Evolutionary conservation across 495 filamentous ascomycete species (phyloP), one percentile per base, ranked within the genome.

Genomic region (Chaetomium cochliodes): DNA sequence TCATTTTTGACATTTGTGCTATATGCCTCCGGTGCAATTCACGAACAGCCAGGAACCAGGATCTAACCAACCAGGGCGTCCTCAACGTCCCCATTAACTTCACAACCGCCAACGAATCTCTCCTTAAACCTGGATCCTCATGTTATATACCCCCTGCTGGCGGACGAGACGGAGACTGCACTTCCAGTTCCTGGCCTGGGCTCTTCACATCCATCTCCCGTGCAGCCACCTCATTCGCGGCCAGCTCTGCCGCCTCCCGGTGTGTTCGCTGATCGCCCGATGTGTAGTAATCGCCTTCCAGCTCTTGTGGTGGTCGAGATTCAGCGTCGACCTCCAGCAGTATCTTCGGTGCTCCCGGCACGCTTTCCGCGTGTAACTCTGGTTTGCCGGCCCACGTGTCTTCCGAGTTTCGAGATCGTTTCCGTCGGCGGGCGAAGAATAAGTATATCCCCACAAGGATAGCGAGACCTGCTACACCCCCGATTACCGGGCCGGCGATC

Each of bases 401-500:
- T 7, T 25, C 49, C 49, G 8, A 0, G 3, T 26, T 13, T 0
- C 26, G 25, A 16, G 41, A 4, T 18, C 41, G 41, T 44, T 44
- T 44, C 41, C 41, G 41, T 23, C 49, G 22, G 1, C 49, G 11
- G 22, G 11, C 11, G 8, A 52, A 26, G 23, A 52, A 25, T 22
- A 52, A 26, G 23, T 7, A 26, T 5, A 12, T 16, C 11, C 23
- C 25, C 25, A 11, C 22, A 6, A 52, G 3, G 3, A 52, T 23
- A 7, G 23, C 15, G 23, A 26, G 12, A 4, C 8, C 12, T 23
- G 20, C 47, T 1, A 50, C 47, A 20, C 47, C 47, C n/a, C 47
- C 47, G 11, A 50, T 50, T 7, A 50, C 47, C 22, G 47, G 47
- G 47, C 47, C 47, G 9, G 47, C 47, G 47, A 50, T 50, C 47